Evolutionary conservation across 495 filamentous ascomycete species (phyloP), one percentile per base, ranked within the genome.

Genomic region (Penicillium desertorum): DNA sequence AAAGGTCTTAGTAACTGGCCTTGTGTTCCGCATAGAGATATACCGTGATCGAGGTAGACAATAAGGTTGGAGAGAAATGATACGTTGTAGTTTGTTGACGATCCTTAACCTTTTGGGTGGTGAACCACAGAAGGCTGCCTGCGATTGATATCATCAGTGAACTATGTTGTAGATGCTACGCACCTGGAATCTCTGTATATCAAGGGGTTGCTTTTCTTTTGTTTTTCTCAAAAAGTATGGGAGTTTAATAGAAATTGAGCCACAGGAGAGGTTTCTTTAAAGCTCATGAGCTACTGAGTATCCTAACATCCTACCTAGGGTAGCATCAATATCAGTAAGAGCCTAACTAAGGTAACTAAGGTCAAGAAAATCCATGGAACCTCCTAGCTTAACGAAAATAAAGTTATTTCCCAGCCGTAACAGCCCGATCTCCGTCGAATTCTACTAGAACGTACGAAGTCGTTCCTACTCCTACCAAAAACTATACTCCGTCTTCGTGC

Each of bases 141-240:
- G 19, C 41, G 29, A 12, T 54, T 54, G 51, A 45, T 45, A 34
- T 54, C 51, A 45, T 32, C 51, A 17, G n/a, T 10, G 27, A 11
- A 2, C 27, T 44, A n/a, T n/a, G n/a, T n/a, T n/a, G n/a, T n/a
- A 4, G 11, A 54, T 54, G 41, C 51, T 54, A 54, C 51, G 11
- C 11, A 34, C 30, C 11, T 34, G 30, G 30, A 1, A 34, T 10
- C 4, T 25, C 43, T 16, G 3, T 32, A 11, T 4, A 25, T 45
- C 16, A 22, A 2, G 1, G n/a, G 9, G 4, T 14, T 48, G 2
- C 30, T 34, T 34, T 48, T n/a, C 20, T 34, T 32, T 34, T 3
- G 11, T 14, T 27, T n/a, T 9, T n/a, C 11, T 20, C 12, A 4
- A 14, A 14, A 22, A 9, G 2, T 2, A 4, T 30, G 29, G 10